A percentile compares a stretch with the other conserved stretches of the same genome.
These are phyloP conservation scores for Eleusine coracana DNA, from an alignment of 176 grass and related monocot genomes.

Conservation along the genomic window DNA sequence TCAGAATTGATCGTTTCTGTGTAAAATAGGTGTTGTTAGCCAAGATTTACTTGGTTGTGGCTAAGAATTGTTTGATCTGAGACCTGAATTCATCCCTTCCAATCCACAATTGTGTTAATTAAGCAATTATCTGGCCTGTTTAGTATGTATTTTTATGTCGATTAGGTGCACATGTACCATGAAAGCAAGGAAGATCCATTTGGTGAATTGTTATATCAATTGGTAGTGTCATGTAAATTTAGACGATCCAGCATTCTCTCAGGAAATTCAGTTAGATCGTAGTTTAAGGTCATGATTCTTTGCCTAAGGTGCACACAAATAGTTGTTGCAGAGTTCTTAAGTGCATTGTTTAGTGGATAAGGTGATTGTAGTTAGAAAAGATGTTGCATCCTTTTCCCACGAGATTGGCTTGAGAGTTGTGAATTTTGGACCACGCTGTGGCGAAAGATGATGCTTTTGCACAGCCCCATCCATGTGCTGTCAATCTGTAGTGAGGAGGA, in stretches of 20 bases:
- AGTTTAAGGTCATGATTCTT: not conserved
- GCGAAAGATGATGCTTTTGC: slow-evolving; percentile 23
- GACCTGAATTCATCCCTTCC: not conserved
- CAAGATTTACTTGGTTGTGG: not conserved
- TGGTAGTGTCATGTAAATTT: not conserved
- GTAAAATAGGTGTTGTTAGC: not conserved
- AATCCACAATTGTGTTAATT: not conserved
- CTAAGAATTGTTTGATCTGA: not conserved
- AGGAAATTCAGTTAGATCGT: not conserved
- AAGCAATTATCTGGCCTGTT: not conserved
- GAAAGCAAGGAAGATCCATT: slow-evolving; percentile 2
- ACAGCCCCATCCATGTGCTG: slow-evolving; percentile 41
- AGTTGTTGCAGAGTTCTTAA: slow-evolving; percentile 16
- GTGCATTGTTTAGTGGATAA: slow-evolving; percentile 37
- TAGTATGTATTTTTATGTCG: not conserved
- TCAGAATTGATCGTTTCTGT: not conserved
- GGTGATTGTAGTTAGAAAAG: slow-evolving; percentile 6
- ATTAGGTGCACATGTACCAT: not conserved
- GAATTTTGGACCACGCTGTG: slow-evolving; percentile 14
- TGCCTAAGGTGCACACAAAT: not conserved
- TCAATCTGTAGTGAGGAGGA: slow-evolving; percentile 39
- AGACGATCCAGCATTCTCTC: not conserved
- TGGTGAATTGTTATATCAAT: not conserved
- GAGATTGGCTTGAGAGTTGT: not conserved
- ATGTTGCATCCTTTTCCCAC: not conserved